Percentiles rank a stretch among this genome's conserved stretches.
Evolutionary conservation across 2,329 filamentous ascomycete genomes (phyloP).

Genomic region (Diaporthe nobilis): DNA sequence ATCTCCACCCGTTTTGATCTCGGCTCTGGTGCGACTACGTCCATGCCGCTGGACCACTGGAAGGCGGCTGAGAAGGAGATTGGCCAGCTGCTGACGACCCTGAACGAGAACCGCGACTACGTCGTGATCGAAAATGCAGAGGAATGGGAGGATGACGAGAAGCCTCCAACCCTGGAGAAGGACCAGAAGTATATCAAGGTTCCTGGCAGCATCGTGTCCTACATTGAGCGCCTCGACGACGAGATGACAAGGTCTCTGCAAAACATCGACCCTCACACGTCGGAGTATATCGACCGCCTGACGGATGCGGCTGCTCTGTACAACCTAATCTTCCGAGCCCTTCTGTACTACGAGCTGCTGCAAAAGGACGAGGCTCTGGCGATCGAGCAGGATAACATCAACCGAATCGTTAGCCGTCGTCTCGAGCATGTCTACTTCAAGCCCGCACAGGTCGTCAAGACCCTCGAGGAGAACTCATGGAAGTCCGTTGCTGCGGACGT

Average conservation of each 20-base stretch:
- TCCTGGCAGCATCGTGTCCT: slow-evolving; percentile 93
- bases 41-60: slow-evolving; percentile 98
- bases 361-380: slow-evolving; percentile 79
- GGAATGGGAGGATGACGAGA: slow-evolving; percentile 99
- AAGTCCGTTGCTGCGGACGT: slow-evolving; percentile 79
- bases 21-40: slow-evolving; percentile 79
- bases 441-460: slow-evolving; percentile 92
- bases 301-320: slow-evolving; percentile 93
- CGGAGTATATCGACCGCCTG: slow-evolving; percentile 96
- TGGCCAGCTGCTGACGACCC: slow-evolving; percentile 79
- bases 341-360: slow-evolving; percentile 89
- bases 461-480: slow-evolving; percentile 95
- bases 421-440: slow-evolving; percentile 99
- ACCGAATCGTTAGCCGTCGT: slow-evolving; percentile 93
- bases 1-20: slow-evolving; percentile 97
- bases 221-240: slow-evolving; percentile 94
- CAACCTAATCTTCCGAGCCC: slow-evolving; percentile 89
- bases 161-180: slow-evolving; percentile 80
- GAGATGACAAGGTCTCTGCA: slow-evolving; percentile 98
- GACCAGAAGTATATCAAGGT: slow-evolving; percentile 90
- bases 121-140: slow-evolving; percentile 93
- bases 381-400: slow-evolving; percentile 86
- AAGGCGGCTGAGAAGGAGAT: slow-evolving; percentile 94
- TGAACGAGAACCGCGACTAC: slow-evolving; percentile 84
- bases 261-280: slow-evolving; percentile 97